Evolutionary conservation across 2,329 filamentous ascomycete species (phyloP).

Genomic region (Ascochyta clinopodiicola): DNA sequence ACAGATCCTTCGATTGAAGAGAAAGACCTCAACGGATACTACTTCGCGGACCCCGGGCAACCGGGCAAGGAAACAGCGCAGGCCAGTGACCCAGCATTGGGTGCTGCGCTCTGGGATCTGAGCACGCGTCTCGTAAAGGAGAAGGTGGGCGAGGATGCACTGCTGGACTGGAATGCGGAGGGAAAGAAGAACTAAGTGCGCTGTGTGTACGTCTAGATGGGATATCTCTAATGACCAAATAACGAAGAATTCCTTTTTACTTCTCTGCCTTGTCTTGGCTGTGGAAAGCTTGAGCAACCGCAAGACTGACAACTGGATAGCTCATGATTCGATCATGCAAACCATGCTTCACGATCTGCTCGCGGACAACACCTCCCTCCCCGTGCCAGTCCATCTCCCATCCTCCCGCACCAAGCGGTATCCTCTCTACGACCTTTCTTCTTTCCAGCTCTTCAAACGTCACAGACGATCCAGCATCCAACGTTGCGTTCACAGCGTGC

Average conservation of each 20-base stretch:
- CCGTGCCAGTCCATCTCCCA: slow-evolving; percentile 58
- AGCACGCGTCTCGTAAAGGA: slow-evolving; percentile 51
- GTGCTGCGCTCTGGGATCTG: slow-evolving; percentile 50
- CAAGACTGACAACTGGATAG: slow-evolving; percentile 61
- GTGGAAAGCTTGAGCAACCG: slow-evolving; percentile 58
- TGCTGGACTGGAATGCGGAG: slow-evolving; percentile 43
- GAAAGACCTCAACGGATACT: slow-evolving; percentile 53
- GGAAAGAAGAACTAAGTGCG: slow-evolving; percentile 3
- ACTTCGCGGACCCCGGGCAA: slow-evolving; percentile 50
- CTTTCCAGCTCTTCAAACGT: slow-evolving; percentile 55
- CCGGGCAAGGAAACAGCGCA: slow-evolving; percentile 50
- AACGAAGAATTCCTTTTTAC: background rate
- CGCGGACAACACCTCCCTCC: slow-evolving; percentile 57
- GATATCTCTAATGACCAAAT: background rate
- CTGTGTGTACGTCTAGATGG: background rate
- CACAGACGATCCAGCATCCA: slow-evolving; percentile 37
- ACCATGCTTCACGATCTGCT: slow-evolving; percentile 63
- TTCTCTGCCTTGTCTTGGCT: slow-evolving; percentile 6
- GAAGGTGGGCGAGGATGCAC: slow-evolving; percentile 50
- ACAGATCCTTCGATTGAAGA: slow-evolving; percentile 53
- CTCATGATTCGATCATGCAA: slow-evolving; percentile 66
- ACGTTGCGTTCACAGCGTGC: slow-evolving; percentile 61
- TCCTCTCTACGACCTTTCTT: slow-evolving; percentile 51
- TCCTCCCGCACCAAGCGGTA: slow-evolving; percentile 57
- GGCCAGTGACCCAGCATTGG: slow-evolving; percentile 50